These are phyloP conservation scores for Yamadazyma taylorii DNA, from an alignment of 1,139 yeast species.

Conservation along the genomic window DNA sequence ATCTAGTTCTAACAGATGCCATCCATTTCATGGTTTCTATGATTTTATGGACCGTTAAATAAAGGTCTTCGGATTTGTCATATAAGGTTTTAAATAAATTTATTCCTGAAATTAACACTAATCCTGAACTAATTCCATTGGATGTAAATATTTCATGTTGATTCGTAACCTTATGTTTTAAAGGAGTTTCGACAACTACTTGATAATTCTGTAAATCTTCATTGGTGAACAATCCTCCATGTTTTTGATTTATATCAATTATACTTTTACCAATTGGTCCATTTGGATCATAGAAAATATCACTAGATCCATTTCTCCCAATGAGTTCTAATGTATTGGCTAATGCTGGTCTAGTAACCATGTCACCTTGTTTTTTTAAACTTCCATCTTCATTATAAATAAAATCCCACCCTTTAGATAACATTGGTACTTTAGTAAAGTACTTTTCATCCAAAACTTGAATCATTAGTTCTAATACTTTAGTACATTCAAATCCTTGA, in stretches of 20 bases:
- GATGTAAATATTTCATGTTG: slow-evolving; percentile 61
- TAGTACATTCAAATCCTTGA: slow-evolving; percentile 63
- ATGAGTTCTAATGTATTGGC: slow-evolving; percentile 68
- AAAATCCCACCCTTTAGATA: slow-evolving; percentile 54
- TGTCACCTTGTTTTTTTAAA: slow-evolving; percentile 55
- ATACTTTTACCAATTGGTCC: slow-evolving; percentile 69
- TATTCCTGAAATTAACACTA: slow-evolving; percentile 76
- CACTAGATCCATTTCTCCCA: slow-evolving; percentile 74
- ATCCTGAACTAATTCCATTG: slow-evolving; percentile 82
- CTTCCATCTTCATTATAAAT: slow-evolving; percentile 36
- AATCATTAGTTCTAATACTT: slow-evolving; percentile 42
- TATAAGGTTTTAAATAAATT: slow-evolving; percentile 50
- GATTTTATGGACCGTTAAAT: slow-evolving; percentile 60
- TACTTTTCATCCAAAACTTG: slow-evolving; percentile 24
- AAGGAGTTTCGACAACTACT: slow-evolving; percentile 56
- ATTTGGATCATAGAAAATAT: slow-evolving; percentile 76
- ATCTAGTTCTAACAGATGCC: slow-evolving; percentile 76
- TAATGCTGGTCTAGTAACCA: slow-evolving; percentile 54
- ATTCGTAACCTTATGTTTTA: slow-evolving; percentile 38
- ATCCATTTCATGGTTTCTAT: slow-evolving; percentile 93
- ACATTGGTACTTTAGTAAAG: slow-evolving; percentile 27
- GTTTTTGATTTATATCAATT: slow-evolving; percentile 40
- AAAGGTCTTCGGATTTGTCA: slow-evolving; percentile 23
- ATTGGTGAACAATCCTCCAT: slow-evolving; percentile 62
- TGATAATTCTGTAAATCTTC: slow-evolving; percentile 67